Conservation (phyloP, 1,139 yeast species). For the Wickerhamiella infanticola region DNA sequence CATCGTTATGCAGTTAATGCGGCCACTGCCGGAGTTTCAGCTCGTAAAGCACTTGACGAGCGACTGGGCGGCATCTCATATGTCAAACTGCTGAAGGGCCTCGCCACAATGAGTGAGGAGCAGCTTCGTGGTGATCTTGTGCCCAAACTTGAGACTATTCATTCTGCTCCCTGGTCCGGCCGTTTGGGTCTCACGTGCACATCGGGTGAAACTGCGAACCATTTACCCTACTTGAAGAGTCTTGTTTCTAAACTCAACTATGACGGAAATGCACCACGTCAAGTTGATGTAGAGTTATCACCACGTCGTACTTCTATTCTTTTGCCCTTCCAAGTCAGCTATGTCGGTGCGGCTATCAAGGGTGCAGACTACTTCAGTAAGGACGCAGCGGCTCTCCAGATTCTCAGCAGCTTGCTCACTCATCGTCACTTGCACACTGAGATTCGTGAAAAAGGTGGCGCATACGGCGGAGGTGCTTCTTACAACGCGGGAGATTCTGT, state of each 20-base stretch:
- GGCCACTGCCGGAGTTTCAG: conserved; percentile 50
- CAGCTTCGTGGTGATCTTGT: conserved; percentile 38
- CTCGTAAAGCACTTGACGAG: conserved; percentile 48
- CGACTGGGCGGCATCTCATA: conserved; percentile 59
- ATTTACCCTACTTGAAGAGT: conserved; percentile 29
- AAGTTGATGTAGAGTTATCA: conserved; percentile 6
- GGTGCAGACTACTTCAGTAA: conserved; percentile 52
- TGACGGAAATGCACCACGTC: conserved; percentile 5
- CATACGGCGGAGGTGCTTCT: conserved; percentile 90
- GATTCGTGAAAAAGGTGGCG: conserved; percentile 91
- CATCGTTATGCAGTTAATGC: conserved; percentile 66
- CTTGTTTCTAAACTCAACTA: conserved; percentile 18
- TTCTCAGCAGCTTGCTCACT: conserved; percentile 64
- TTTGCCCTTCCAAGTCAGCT: conserved; percentile 82
- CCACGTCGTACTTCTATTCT: conserved; percentile 35
- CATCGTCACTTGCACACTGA: conserved; percentile 78
- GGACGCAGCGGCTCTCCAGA: conserved; percentile 78
- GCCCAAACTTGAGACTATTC: conserved; percentile 45
- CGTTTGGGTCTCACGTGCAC: conserved; percentile 50
- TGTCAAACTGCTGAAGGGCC: conserved; percentile 48
- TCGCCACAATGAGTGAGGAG: conserved; percentile 46
- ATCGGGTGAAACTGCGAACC: conserved; percentile 26
- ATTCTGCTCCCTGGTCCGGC: conserved; percentile 16
- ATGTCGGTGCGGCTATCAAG: conserved; percentile 50
- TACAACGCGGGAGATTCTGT: conserved; percentile 74